These are phyloP conservation scores for Solanum virginianum DNA, from an alignment of 257 asterid species.

Conservation along the genomic window DNA sequence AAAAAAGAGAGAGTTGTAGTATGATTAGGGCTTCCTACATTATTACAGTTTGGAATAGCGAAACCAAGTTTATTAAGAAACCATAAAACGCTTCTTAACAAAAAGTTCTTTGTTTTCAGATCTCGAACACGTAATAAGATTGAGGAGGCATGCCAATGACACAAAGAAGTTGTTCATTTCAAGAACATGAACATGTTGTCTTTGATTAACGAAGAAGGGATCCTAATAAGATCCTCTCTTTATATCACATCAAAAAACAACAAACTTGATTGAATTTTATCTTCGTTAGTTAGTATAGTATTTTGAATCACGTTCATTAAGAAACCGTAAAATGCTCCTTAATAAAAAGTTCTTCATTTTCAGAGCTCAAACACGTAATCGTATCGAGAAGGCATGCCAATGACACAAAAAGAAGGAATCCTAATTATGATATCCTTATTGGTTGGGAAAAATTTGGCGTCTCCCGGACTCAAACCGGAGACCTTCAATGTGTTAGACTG, in stretches of 20 bases:
- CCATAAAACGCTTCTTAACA: not conserved
- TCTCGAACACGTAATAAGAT: not conserved
- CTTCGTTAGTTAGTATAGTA: no score
- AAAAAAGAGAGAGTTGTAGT: not conserved
- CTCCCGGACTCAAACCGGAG: constrained; percentile 80
- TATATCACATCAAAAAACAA: no score
- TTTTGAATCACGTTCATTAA: not conserved
- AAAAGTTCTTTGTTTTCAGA: not conserved
- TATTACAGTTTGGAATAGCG: not conserved
- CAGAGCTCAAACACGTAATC: not conserved
- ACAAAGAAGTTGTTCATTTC: no score
- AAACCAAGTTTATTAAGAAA: not conserved
- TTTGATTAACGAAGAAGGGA: not conserved
- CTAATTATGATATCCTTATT: not conserved
- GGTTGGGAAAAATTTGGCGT: constrained; percentile 14
- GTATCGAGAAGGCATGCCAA: not conserved
- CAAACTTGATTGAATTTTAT: no score
- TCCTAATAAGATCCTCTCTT: not conserved
- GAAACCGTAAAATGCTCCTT: not conserved
- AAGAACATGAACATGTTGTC: no score
- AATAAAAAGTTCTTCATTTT: not conserved
- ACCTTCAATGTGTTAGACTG: constrained; percentile 92
- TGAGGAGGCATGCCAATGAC: not conserved
- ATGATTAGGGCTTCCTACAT: not conserved
- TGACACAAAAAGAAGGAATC: not conserved